Evolutionary conservation across 495 filamentous ascomycete species (phyloP).

Genomic region (Daldinia bambusicola): DNA sequence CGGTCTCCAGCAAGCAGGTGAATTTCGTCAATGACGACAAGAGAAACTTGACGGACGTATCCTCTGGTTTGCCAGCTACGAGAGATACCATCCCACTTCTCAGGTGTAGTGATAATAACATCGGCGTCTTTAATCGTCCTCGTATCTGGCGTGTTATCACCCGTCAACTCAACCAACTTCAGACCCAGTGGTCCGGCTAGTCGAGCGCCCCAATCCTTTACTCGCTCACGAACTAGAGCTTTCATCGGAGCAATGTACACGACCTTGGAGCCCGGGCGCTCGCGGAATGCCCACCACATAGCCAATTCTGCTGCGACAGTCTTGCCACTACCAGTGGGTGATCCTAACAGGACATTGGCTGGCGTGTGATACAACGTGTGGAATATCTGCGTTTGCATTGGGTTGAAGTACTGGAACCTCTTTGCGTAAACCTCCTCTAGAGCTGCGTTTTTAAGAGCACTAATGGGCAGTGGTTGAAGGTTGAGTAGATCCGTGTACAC

Average conservation of each 20-base stretch:
- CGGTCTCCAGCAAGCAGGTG: conserved; percentile 95
- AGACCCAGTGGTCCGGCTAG: conserved; percentile 86
- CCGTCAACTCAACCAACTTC: conserved; percentile 94
- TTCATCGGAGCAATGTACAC: conserved; percentile 99
- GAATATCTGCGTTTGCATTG: conserved; percentile 99
- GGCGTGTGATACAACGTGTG: conserved; percentile 92
- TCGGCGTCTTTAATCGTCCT: conserved; percentile 93
- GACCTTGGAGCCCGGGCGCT: conserved; percentile 95
- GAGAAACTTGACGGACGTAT: conserved; percentile 92
- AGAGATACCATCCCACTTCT: conserved; percentile 99
- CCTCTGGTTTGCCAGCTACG: conserved; percentile 97
- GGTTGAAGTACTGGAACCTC: conserved; percentile 96
- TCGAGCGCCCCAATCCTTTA: conserved; percentile 91
- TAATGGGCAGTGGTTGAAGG: conserved; percentile 88
- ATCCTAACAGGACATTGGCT: conserved; percentile 94
- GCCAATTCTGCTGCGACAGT: conserved; percentile 94
- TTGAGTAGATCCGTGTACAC: conserved; percentile 94
- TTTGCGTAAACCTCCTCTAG: conserved; percentile 88
- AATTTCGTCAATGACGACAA: conserved; percentile 99
- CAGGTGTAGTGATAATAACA: conserved; percentile 97
- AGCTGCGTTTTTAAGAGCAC: conserved; percentile 85
- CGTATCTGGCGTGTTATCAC: conserved; percentile 98
- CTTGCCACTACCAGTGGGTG: conserved; percentile 96
- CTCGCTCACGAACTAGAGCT: conserved; percentile 93
- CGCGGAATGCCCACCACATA: conserved; percentile 99